phyloP scores from a whole-genome alignment of 73 alveolate species.

The Paramecium bursaria region DNA sequence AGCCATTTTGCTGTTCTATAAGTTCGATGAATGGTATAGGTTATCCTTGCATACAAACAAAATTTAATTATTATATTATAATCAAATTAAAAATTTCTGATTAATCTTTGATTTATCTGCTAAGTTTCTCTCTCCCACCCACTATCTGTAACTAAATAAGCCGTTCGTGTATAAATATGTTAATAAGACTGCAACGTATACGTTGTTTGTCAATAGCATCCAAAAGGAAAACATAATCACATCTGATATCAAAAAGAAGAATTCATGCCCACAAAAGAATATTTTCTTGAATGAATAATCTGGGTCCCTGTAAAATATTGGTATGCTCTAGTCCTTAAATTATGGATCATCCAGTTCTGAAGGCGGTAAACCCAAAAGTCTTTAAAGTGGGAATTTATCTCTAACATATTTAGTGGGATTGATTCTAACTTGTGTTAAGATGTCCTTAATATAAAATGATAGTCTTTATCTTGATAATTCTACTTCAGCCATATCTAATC shows the following conservation, averaged over 20 bases:
- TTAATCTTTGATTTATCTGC: slow-evolving; percentile 52
- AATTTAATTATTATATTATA: slow-evolving; percentile 18
- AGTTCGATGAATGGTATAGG: slow-evolving; percentile 60
- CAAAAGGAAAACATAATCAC: slow-evolving; percentile 75
- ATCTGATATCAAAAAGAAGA: slow-evolving; percentile 75
- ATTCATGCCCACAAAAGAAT: slow-evolving; percentile 85
- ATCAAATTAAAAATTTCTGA: slow-evolving; percentile 31
- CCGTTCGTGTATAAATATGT: slow-evolving; percentile 72
- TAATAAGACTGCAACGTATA: slow-evolving; percentile 75
- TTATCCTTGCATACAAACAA: slow-evolving; percentile 58
- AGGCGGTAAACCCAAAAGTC: slow-evolving; percentile 88
- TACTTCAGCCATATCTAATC: slow-evolving; percentile 69
- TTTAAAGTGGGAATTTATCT: slow-evolving; percentile 76
- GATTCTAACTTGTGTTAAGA: slow-evolving; percentile 74
- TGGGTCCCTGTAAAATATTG: slow-evolving; percentile 84
- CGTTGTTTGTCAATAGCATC: slow-evolving; percentile 54
- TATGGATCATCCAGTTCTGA: slow-evolving; percentile 65
- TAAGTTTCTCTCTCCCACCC: slow-evolving; percentile 55
- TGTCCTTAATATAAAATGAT: slow-evolving; percentile 73
- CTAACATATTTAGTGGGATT: slow-evolving; percentile 70
- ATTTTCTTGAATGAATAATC: slow-evolving; percentile 79
- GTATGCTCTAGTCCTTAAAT: slow-evolving; percentile 68
- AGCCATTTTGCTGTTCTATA: background rate
- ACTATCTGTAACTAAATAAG: slow-evolving; percentile 15
- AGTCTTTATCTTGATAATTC: slow-evolving; percentile 73